Base-by-base conservation (phyloP, 768 basidiomycete species). In the Dentipellis fragilis region DNA sequence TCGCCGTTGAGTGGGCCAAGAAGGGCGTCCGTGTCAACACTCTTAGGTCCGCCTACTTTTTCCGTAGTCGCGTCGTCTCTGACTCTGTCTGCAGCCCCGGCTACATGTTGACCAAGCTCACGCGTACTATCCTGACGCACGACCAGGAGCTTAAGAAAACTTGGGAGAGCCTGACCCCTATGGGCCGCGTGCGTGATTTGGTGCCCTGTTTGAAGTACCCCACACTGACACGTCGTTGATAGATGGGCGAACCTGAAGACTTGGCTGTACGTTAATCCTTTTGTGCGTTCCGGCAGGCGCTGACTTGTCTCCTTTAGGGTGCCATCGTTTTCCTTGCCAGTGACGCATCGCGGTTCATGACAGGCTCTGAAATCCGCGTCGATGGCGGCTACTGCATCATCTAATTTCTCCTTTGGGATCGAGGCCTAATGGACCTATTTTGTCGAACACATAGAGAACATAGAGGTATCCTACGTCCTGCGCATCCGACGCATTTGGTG, bases 1-100 rank as follows among this genome's bases (percentile, higher is more conserved):
- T 97, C 36, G 94, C 88, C 1, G 92, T 97, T 22, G 95, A 98
- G 72, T 97, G 94, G 93, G 95, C 95, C 0, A 87, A 85, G 68
- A 81, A 85, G 60, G 84, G 84, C 49, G 84, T 94, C 57, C 81
- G 93, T 53, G 93, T 95, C 55, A 95, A 95, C 68, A 74, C 83
- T 52, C 66, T 89, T 49, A 89, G 85, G 86, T 83, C 59, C 52
- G 68, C 36, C 14, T 36, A 47, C 40, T 55, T 12, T n/a, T 46
- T 50, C 21, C 1, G 22, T 47, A 14, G 10, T 8, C 0, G 37
- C n/a, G 29, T 55, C 47, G 56, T 38, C 55, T 49, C 50, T 51
- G 36, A 54, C 54, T 51, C 58, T 37, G 40, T 49, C 54, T 17
- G 42, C 59, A 91, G 89, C 63, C 92, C 93, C 19, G 94, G 95